Conservation (phyloP, 257 asterid species). For the Salvia hispanica region DNA sequence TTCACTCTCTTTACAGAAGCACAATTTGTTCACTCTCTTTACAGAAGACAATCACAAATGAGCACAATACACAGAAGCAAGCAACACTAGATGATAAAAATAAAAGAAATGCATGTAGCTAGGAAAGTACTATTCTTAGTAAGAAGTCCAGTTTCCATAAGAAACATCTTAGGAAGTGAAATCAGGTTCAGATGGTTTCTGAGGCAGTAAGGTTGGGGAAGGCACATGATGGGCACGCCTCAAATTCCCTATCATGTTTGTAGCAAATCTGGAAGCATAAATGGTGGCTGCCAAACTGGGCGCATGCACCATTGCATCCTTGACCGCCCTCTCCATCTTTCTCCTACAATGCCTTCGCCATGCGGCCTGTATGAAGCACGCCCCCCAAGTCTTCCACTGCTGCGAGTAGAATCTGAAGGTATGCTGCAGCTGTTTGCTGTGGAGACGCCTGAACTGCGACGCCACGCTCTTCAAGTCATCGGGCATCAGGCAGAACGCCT, state of each 20-base stretch:
- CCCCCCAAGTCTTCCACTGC: slow-evolving; percentile 80
- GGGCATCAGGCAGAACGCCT: slow-evolving; percentile 46
- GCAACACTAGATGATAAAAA: no score
- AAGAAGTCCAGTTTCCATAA: no score
- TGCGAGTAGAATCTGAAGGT: slow-evolving; percentile 57
- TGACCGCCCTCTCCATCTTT: slow-evolving; percentile 44
- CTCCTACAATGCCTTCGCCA: slow-evolving; percentile 61
- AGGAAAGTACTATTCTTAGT: no score
- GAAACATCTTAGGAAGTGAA: slow-evolving; percentile 36
- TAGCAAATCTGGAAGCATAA: slow-evolving; percentile 62
- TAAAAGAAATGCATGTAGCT: no score
- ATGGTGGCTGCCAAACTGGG: slow-evolving; percentile 51
- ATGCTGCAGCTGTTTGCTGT: slow-evolving; percentile 50
- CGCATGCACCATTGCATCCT: slow-evolving; percentile 43
- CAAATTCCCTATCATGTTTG: slow-evolving; percentile 43
- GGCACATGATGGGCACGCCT: slow-evolving; percentile 33
- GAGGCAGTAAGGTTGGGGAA: slow-evolving; percentile 51
- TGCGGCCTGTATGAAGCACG: slow-evolving; percentile 68
- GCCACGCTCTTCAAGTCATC: slow-evolving; percentile 47
- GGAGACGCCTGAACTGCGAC: slow-evolving; percentile 47
- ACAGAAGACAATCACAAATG: no score
- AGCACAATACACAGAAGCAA: no score
- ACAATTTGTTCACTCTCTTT: no score
- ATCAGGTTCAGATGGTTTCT: slow-evolving; percentile 72
- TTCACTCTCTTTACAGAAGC: no score